A percentile compares a stretch with the other conserved stretches of the same genome.
phyloP scores from a whole-genome alignment of 345 rosid species.

The Citrus sinensis region DVS_A1.0 CM039162.1:22487001-22487500 shows the following conservation, averaged over 20 bases:
- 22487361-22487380: conserved; percentile 34
- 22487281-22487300: background rate
- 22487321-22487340: background rate
- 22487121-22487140: conserved; percentile 19
- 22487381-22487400: conserved; percentile 31
- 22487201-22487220: conserved; percentile 4
- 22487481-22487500: conserved; percentile 15
- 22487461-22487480: conserved; percentile 16
- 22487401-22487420: conserved; percentile 14
- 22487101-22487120: conserved; percentile 2
- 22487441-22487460: conserved; percentile 23
- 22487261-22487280: background rate
- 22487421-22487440: conserved; percentile 1
- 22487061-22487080: background rate
- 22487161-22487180: conserved; percentile 39
- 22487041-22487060: conserved; percentile 37
- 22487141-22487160: conserved; percentile 35
- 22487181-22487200: conserved; percentile 37
- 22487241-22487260: background rate
- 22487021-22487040: conserved; percentile 39
- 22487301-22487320: background rate
- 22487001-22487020: conserved; percentile 36
- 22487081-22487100: conserved; percentile 16
- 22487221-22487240: background rate
- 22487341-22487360: conserved; percentile 10